A percentile compares a stretch with the other conserved stretches of the same genome.
Evolutionary conservation across 129 eudicot species (phyloP).

Genomic region (Calendula officinalis): DNA sequence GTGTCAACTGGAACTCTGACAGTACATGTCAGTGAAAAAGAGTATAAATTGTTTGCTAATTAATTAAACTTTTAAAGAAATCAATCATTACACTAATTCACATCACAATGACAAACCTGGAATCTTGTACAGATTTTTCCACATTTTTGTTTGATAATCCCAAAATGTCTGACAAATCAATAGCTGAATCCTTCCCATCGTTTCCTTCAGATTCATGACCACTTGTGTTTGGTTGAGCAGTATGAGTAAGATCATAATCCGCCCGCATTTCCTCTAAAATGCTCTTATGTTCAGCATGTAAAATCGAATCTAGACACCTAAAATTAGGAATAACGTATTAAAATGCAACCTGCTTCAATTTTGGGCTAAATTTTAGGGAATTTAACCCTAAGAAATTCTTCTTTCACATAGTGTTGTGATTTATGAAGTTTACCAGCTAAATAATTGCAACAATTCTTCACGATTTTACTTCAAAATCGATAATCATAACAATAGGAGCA

Average conservation of each 20-base stretch:
- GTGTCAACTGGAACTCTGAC: constrained; percentile 61
- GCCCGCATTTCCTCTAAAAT: constrained; percentile 88
- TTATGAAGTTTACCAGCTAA: too few relatives aligned
- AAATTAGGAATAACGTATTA: constrained; percentile 6
- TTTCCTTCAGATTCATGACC: constrained; percentile 19
- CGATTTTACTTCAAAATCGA: background rate
- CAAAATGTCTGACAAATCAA: constrained; percentile 33
- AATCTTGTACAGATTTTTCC: constrained; percentile 22
- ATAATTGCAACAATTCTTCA: too few relatives aligned
- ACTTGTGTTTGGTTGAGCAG: constrained; percentile 20
- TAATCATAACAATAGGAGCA: constrained; percentile 2
- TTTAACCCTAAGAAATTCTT: too few relatives aligned
- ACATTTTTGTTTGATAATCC: constrained; percentile 31
- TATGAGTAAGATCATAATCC: constrained; percentile 59
- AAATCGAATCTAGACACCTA: constrained; percentile 89
- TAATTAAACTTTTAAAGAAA: background rate
- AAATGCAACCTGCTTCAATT: background rate
- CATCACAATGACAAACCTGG: constrained; percentile 41
- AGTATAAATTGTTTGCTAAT: background rate
- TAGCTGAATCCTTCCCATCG: constrained; percentile 25
- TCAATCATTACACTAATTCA: background rate
- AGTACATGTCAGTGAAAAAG: background rate
- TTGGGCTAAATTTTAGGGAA: too few relatives aligned
- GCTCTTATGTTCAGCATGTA: constrained; percentile 91
- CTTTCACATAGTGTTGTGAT: too few relatives aligned